Conservation (phyloP, 1,139 yeast species). For the Debaryomyces sp. region DNA sequence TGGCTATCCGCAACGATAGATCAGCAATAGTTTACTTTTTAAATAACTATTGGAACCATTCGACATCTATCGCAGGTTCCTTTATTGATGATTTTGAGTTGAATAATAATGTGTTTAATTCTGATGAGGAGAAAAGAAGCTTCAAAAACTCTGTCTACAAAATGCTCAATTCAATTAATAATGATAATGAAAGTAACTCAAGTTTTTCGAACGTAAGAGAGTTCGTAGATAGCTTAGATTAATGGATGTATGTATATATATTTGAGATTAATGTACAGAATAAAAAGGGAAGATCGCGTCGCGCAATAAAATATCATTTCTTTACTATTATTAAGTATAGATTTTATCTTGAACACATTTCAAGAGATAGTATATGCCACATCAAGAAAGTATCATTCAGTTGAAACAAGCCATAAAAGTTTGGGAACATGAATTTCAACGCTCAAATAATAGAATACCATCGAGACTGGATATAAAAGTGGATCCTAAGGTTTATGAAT, state of each 20-base stretch:
- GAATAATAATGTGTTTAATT: conserved; percentile 20
- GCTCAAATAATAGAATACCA: conserved; percentile 51
- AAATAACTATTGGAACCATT: conserved; percentile 31
- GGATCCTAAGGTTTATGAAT: conserved; percentile 40
- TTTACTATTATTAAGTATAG: neutral
- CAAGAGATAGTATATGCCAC: conserved; percentile 3
- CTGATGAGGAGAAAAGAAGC: conserved; percentile 24
- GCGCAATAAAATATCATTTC: conserved; percentile 1
- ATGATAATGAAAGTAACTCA: conserved; percentile 12
- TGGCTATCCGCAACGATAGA: conserved; percentile 32
- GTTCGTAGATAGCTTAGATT: conserved; percentile 13
- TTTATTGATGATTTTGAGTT: conserved; percentile 26
- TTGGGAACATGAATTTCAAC: conserved; percentile 61
- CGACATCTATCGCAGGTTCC: conserved; percentile 25
- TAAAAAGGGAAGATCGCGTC: conserved; percentile 8
- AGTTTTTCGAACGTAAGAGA: conserved; percentile 10
- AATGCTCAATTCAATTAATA: conserved; percentile 20
- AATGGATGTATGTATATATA: neutral
- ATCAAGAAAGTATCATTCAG: conserved; percentile 10
- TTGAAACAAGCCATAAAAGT: conserved; percentile 53
- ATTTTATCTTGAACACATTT: neutral
- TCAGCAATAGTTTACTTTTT: conserved; percentile 35
- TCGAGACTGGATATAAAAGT: conserved; percentile 54
- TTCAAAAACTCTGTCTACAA: conserved; percentile 23
- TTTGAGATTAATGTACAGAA: conserved; percentile 8